Base-by-base conservation (phyloP, 805 yeast genomes). In the Kockiozyma suomiensis region DNA sequence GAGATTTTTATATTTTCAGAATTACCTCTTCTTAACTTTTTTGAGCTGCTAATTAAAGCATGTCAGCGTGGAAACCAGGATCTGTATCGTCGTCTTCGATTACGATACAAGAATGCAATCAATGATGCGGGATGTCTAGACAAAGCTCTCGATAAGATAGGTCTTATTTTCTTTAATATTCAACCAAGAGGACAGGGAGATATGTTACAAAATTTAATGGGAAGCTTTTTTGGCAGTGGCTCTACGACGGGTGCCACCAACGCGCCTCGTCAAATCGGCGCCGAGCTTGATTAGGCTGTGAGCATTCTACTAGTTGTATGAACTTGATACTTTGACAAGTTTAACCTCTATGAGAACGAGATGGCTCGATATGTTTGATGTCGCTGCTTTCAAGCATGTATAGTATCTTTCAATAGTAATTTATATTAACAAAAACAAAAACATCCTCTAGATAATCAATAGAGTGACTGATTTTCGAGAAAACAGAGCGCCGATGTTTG, bases 201-300 rank as follows among this genome's bases (percentile, higher is more conserved):
- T 69, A 73, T 85, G 68, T 72, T 88, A 65, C 87, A 84, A 72
- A 86, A 84, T 66, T 77, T 93, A 79, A 89, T 94, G 96, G 82
- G 87, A 21, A 85, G 87, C 28, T 73, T 87, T 42, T 72, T 86
- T 50, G 62, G 65, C 12, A 67, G 70, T 13, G 59, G 61, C 8
- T n/a, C 48, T 30, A 10, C 33, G 7, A 13, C 40, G 21, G 43
- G 50, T 25, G 17, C 33, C 7, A 3, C 45, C 25, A 37, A 15
- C 13, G 23, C 33, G 17, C 42, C 38, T 38, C 32, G 35, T n/a
- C 45, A 49, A 23, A 49, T 49, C 17, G 45, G 33, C 2, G 32
- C 43, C 7, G 43, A 35, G n/a, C 33, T 49, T 13, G 53, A 49
- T 37, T 49, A 37, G 21, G 8, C 10, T 19, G 2, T 21, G 25